Evolutionary conservation across 352 stramenopile species (phyloP), one percentile per base, ranked within the genome.

Genomic region (Elongisporangium prolatum): DNA sequence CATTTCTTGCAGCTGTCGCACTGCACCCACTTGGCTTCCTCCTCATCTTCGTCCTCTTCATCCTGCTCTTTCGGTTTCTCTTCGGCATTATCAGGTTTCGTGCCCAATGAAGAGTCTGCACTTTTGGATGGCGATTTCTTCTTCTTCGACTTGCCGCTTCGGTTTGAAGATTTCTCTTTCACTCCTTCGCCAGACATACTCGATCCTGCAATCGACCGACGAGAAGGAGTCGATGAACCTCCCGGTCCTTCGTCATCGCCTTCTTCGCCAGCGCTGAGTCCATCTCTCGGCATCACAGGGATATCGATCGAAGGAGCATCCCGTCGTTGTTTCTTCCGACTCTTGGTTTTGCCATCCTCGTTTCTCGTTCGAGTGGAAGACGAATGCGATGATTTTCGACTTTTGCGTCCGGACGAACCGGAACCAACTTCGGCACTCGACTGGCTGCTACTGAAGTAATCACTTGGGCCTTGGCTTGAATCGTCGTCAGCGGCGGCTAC

Each of bases 1-100:
- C 96, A 99, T 66, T 98, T 98, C 37, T 89, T 84, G 76, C 96
- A 99, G 34, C 74, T 78, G 54, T 99, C 96, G 59, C 96, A 99
- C 68, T 98, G 94, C 0, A 98, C 96, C 96, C 96, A 99, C 57
- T 92, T 93, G 3, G 81, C 78, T 54, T 96, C 84, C 3, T 82
- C 80, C 11, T 63, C 56, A 37, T 77, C 71, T 4, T 73, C 65
- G 4, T 71, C 75, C 13, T 69, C 54, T 14, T 57, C 48, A 1
- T 53, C 69, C 21, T 60, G 63, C 10, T 63, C 67, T 10, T 64
- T 59, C 13, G 60, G 49, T 8, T 67, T 58, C 24, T 65, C 71
- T 13, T 67, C 44, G 11, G 60, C 59, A 37, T 69, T 67, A 6
- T 71, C 53, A 8, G 18, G 28, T 17, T 25, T 61, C 22, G 55